Evolutionary conservation across 2,329 filamentous ascomycete genomes (phyloP), one percentile per base, ranked within the genome.

Genomic region (Fusarium sulawesiense): DNA sequence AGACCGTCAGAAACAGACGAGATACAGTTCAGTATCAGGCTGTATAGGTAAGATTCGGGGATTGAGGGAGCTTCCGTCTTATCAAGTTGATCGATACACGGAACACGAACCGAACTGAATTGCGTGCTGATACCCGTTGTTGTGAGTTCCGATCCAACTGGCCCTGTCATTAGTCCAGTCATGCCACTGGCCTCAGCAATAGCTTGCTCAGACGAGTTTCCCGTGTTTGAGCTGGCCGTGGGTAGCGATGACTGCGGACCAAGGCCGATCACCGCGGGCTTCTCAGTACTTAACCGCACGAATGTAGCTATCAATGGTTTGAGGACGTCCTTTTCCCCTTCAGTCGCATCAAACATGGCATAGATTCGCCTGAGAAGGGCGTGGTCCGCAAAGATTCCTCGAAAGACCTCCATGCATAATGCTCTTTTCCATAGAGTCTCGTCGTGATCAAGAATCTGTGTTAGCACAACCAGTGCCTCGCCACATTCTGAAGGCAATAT

Each of bases 21-120:
- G 64, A 99, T 91, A 76, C 95, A 98, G 4, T 93, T 92, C 44
- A 99, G 82, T 2, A 95, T 92, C 49, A 99, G 84, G 67, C 92
- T 93, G 80, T 98, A 98, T 10, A 97, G 87, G 75, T 99, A 99
- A 0, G 96, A 97, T 66, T 98, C 95, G 0, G 96, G 96, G 23
- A 97, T 88, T 1, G 84, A 74, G 6, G 95, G 94, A 1, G 95
- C 87, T 49, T 97, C 94, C 0, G 89, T 88, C 79, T 98, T 99
- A 81, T 99, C 96, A 21, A 98, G 87, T 70, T 97, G 93, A 74
- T 99, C 96, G 66, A 98, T 93, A 76, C 93, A 97, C 7, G 94
- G 91, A 13, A 94, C 92, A 51, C 93, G 89, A 66, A 97, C 88
- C 14, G 91, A 88, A 79, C 96, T 99, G 94, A 94, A 98, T 76